Evolutionary conservation across 257 asterid species (phyloP), one percentile per base, ranked within the genome.

Genomic region (Jacaranda mimosifolia): DNA sequence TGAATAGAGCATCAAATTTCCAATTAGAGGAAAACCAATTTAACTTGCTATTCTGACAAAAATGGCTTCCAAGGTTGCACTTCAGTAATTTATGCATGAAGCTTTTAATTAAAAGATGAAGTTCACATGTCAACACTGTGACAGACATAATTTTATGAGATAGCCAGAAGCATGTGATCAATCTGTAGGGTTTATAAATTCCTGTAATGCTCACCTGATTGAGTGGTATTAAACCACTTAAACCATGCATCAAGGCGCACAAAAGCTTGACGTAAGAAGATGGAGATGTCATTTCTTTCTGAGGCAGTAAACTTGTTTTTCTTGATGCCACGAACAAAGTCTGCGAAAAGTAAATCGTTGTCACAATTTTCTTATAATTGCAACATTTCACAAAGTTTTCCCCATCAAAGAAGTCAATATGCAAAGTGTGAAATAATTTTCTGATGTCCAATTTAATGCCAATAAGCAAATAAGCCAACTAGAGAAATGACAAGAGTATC

Each of bases 211-310:
- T 81, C 83, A 96, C 99, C 99, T 63, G 96, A 86, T 80, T 96
- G 99, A 60, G 97, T 93, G 43, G 92, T 96, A 77, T 87, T 90
- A 78, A 93, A 96, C 99, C 99, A 96, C 77, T 91, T 87, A 74
- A 90, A 93, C 99, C 97, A 96, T 55, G 94, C 97, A 77, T 96
- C 97, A 72, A 96, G 97, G 73, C 97, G 97, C 70, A 85, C 84
- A 82, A 82, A 93, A 76, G 98, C 97, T 77, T 85, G 88, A 60
- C 75, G 91, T 68, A 96, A 74, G 89, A 96, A 96, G 74, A 83
- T 72, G 72, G 96, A 68, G 74, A 96, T 84, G 73, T 85, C 92
- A 67, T 81, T 79, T 36, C 81, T 82, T 72, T 96, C 97, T 49
- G 86, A 74, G 64, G 87, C 86, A 79, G 91, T 74, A 77, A 93